Evolutionary conservation across 148 eudicot genomes (phyloP).

Genomic region (Dianthus caryophyllus): DNA sequence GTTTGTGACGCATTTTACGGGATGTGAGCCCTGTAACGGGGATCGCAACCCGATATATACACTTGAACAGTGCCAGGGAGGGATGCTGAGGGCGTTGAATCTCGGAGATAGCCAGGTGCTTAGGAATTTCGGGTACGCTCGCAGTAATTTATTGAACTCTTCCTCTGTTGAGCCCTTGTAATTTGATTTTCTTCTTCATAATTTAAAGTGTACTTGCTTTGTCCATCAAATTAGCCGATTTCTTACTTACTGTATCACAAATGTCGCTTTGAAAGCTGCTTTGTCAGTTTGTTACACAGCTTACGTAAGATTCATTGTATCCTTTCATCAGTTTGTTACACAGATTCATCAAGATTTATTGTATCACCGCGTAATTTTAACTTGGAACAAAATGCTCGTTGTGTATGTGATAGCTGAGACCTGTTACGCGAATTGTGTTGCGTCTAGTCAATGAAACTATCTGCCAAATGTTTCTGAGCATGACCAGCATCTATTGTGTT

Average conservation of each 20-base stretch:
- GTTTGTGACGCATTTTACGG: constrained; percentile 76
- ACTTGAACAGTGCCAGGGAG: constrained; percentile 45
- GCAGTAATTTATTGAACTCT: constrained; percentile 42
- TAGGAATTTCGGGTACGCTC: constrained; percentile 49
- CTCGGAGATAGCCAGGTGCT: constrained; percentile 85
- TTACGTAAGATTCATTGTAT: too few relatives aligned
- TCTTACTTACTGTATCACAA: neutral
- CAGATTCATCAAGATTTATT: too few relatives aligned
- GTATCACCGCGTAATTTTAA: too few relatives aligned
- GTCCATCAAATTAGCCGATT: neutral
- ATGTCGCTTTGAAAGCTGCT: too few relatives aligned
- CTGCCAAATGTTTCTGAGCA: too few relatives aligned
- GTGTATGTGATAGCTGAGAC: too few relatives aligned
- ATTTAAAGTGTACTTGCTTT: neutral
- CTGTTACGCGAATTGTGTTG: too few relatives aligned
- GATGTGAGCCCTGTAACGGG: constrained; percentile 86
- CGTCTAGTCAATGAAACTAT: too few relatives aligned
- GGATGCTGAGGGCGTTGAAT: constrained; percentile 58
- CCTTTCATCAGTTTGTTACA: too few relatives aligned
- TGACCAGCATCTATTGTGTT: too few relatives aligned
- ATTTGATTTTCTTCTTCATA: neutral
- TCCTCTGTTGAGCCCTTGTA: constrained; percentile 31
- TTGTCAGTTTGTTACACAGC: too few relatives aligned
- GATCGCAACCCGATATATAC: constrained; percentile 45
- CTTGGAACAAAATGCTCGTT: too few relatives aligned